Evolutionary conservation across 768 basidiomycete genomes (phyloP), one percentile per base, ranked within the genome.

Genomic region (Russula griseocarnosa): DNA sequence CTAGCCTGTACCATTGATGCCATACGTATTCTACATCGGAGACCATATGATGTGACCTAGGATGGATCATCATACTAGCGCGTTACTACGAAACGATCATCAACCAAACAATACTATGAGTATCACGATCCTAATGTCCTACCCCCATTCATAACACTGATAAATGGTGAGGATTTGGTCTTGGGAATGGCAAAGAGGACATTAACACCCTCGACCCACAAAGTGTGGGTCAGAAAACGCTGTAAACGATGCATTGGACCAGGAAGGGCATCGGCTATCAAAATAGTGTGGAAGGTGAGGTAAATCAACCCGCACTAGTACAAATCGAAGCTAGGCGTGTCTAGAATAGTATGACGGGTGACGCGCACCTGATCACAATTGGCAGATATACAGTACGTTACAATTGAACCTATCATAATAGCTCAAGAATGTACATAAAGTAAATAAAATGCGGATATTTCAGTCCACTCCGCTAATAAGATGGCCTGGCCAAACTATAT

Each of bases 121-220:
- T 7, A 6, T 9, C 30, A 58, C 34, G 16, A 65, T 30, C 24
- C 52, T 52, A 7, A 8, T 20, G 49, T 65, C 55, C 22, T 59
- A 47, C 4, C 50, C 58, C 66, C 66, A 67, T 44, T 65, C 18
- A 59, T 63, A 24, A 67, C 36, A 22, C 66, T 67, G 58, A 20
- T 38, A 22, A 47, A 22, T 2, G 24, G 30, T 50, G 2, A 49
- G 30, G 5, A 9, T 10, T 28, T 46, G 5, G 34, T 44, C 28
- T 20, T 10, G 10, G 22, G 34, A 8, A 16, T 9, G 24, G 32
- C 11, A 32, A 30, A 28, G 13, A 8, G 9, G 14, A 20, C n/a
- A 14, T 1, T 3, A 32, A n/a, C 10, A 67, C 66, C 57, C 59
- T 51, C 66, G 63, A 3, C 61, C 44, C 13, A 66, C 63, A 52